These are phyloP conservation scores for Starmerella tilneyi DNA, from an alignment of 805 yeast genomes.

Conservation along the genomic window DNA sequence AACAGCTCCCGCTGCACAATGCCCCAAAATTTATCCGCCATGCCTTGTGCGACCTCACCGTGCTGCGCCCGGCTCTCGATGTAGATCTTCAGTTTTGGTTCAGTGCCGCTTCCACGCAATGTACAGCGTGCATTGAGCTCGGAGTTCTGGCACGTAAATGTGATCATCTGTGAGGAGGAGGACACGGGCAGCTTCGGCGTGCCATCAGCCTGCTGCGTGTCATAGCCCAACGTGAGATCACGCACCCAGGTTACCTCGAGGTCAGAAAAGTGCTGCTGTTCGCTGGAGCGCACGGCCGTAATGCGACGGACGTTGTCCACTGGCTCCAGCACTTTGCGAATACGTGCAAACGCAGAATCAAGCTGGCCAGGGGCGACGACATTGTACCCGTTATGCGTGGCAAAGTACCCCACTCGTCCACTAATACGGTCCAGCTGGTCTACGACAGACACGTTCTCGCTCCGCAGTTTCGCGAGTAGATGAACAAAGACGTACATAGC, in stretches of 20 bases:
- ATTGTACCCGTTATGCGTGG: slow-evolving; percentile 82
- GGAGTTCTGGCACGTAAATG: slow-evolving; percentile 39
- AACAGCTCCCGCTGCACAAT: slow-evolving; percentile 63
- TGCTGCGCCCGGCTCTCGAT: slow-evolving; percentile 58
- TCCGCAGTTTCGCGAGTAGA: slow-evolving; percentile 46
- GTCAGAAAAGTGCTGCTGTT: not conserved
- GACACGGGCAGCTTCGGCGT: slow-evolving; percentile 63
- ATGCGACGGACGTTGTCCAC: slow-evolving; percentile 40
- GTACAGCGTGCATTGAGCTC: slow-evolving; percentile 56
- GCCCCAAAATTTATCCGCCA: slow-evolving; percentile 63
- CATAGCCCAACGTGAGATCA: slow-evolving; percentile 75
- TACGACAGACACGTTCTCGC: slow-evolving; percentile 30
- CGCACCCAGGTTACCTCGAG: slow-evolving; percentile 59
- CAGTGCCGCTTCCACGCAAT: slow-evolving; percentile 91
- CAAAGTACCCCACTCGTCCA: slow-evolving; percentile 63
- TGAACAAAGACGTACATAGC: slow-evolving; percentile 71
- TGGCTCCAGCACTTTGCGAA: slow-evolving; percentile 40
- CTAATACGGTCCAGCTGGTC: slow-evolving; percentile 51
- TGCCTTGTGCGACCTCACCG: slow-evolving; percentile 38
- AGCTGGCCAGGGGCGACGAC: slow-evolving; percentile 47
- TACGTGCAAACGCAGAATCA: slow-evolving; percentile 43
- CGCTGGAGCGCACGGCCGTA: not conserved
- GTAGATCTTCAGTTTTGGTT: slow-evolving; percentile 85
- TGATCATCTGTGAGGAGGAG: slow-evolving; percentile 74
- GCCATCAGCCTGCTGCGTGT: slow-evolving; percentile 51